These are phyloP conservation scores for Plasmodium reichenowi DNA, from an alignment of 169 alveolate species.

Conservation along the genomic window DNA sequence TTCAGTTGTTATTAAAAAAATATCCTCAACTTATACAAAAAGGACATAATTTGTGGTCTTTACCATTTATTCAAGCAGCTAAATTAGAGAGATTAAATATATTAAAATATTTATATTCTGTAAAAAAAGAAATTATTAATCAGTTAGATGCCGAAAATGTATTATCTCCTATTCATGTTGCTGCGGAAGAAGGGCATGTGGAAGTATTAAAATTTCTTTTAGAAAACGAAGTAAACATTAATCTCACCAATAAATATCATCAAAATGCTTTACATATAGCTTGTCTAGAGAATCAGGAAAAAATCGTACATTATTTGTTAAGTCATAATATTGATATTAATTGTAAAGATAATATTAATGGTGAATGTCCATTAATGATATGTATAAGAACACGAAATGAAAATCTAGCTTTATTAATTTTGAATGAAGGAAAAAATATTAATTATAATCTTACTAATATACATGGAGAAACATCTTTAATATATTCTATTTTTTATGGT, in stretches of 20 bases:
- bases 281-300: constrained; percentile 80
- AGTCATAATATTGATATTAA: constrained; percentile 76
- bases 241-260: constrained; percentile 79
- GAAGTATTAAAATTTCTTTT: constrained; percentile 81
- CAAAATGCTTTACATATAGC: constrained; percentile 86
- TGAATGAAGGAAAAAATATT: constrained; percentile 80
- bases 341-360: constrained; percentile 82
- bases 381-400: constrained; percentile 89
- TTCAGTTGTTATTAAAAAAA: constrained; percentile 80
- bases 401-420: constrained; percentile 80
- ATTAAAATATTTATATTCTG: constrained; percentile 75
- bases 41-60: constrained; percentile 89
- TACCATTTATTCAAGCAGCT: constrained; percentile 88
- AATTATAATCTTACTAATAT: constrained; percentile 78
- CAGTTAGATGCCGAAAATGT: constrained; percentile 72
- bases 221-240: constrained; percentile 79
- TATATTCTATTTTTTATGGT: constrained; percentile 72
- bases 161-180: constrained; percentile 86
- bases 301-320: constrained; percentile 75
- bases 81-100: constrained; percentile 78
- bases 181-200: constrained; percentile 88
- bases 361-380: constrained; percentile 91
- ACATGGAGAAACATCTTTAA: constrained; percentile 76
- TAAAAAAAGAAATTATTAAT: constrained; percentile 69
- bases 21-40: constrained; percentile 88